Base-by-base conservation (phyloP, 2,329 filamentous ascomycete species). In the Rasamsonia emersonii region DNA sequence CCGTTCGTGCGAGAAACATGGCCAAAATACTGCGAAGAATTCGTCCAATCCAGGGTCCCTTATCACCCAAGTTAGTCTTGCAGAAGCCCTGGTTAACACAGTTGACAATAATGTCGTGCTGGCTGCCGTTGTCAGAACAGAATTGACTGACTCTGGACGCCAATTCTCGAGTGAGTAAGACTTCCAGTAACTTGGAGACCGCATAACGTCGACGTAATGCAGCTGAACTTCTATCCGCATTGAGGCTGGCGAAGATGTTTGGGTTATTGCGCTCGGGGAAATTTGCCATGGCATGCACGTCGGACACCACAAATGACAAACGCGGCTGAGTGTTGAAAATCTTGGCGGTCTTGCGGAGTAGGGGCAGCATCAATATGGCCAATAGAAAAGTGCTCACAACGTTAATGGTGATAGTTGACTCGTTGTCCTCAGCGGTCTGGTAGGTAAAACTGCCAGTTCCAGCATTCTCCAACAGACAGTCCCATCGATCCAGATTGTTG, bases 1-100 rank as follows among this genome's bases (percentile, higher is more conserved):
- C 43, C n/a, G 24, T 40, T 8, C 43, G 36, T 9, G 42, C 43
- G 14, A 46, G 18, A 9, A 45, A 3, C 26, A 31, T 37, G 25
- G 41, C 42, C 3, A 14, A 19, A 9, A 40, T 4, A 8, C 37
- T 38, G 9, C n/a, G 17, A 4, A 4, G 11, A 14, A 9, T 8
- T 20, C 17, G 21, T 18, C 4, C 23, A 18, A 16, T 9, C 6
- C 7, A 13, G 23, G 5, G 21, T 28, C 3, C 30, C 13, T 46
- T 41, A 3, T 42, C 37, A 1, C 44, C 16, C 2, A 62, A 42
- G 6, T 43, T 43, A 0, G 59, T 63, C 30, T 59, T 56, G 50
- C 62, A 64, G 32, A 52, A 60, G 25, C 61, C 64, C 2, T 61
- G 61, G 28, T 64, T 65, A 0, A 59, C 55, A 9, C 60, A 50